A percentile compares a stretch with the other conserved stretches of the same genome.
phyloP scores from a whole-genome alignment of 139 green algal species.

The Volvox africanus region DNA sequence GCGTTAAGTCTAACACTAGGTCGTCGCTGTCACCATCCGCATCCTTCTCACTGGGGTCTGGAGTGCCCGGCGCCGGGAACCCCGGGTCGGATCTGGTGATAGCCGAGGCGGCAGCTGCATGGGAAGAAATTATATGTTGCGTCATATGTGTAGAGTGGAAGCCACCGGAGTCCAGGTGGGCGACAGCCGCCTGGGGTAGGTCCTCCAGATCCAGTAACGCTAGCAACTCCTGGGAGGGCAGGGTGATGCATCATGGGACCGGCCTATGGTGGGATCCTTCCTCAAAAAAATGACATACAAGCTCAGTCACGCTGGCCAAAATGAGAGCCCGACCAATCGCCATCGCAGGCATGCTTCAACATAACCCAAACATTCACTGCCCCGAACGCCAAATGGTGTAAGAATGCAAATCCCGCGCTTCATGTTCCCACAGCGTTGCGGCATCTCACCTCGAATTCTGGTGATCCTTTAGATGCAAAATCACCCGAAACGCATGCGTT shows the following conservation, averaged over 20 bases:
- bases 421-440: neutral
- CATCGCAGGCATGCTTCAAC: too few relatives aligned
- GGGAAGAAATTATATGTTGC: neutral
- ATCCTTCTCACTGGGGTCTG: slow-evolving; percentile 60
- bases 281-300: too few relatives aligned
- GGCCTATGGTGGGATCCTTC: too few relatives aligned
- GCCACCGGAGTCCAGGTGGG: slow-evolving; percentile 1
- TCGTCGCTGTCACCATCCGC: slow-evolving; percentile 56
- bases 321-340: too few relatives aligned
- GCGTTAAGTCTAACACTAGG: neutral
- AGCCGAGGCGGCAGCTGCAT: neutral
- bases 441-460: slow-evolving; percentile 11
- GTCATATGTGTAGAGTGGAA: neutral
- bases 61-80: slow-evolving; percentile 52
- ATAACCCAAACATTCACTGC: too few relatives aligned
- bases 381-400: too few relatives aligned
- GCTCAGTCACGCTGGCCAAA: too few relatives aligned
- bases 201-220: slow-evolving; percentile 65
- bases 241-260: too few relatives aligned
- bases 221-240: slow-evolving; percentile 61
- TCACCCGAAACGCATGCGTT: slow-evolving; percentile 38
- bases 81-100: neutral
- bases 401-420: too few relatives aligned
- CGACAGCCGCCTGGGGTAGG: neutral
- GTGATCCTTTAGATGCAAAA: slow-evolving; percentile 2